A percentile compares a stretch with the other conserved stretches of the same genome.
Conservation (phyloP, 2,329 filamentous ascomycete genomes). For the Phoma herbarum region DNA sequence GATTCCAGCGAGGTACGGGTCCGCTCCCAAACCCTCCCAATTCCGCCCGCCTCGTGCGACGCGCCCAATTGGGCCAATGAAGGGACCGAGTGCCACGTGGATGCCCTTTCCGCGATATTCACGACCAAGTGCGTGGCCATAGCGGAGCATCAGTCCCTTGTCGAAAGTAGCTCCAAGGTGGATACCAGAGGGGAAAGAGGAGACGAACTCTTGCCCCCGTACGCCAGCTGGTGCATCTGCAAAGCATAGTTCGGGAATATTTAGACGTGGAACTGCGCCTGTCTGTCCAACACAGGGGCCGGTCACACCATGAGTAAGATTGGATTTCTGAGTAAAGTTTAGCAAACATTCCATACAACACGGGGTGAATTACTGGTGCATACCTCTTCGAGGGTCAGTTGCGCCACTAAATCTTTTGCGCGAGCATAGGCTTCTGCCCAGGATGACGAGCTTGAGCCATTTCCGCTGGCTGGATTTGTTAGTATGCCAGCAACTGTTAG, state of each 20-base stretch:
- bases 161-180: constrained; percentile 73
- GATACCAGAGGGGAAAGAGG: constrained; percentile 43
- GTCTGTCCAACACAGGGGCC: constrained; percentile 49
- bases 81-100: constrained; percentile 74
- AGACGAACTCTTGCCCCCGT: constrained; percentile 43
- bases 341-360: no score
- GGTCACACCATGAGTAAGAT: constrained; percentile 48
- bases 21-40: constrained; percentile 76
- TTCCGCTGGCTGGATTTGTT: constrained; percentile 32
- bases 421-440: constrained; percentile 46
- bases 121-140: constrained; percentile 72
- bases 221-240: constrained; percentile 51
- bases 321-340: constrained; percentile 43
- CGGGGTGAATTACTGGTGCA: no score
- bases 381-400: constrained; percentile 53
- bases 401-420: constrained; percentile 51
- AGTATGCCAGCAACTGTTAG: neutral
- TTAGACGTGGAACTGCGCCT: constrained; percentile 48
- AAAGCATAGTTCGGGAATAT: constrained; percentile 51
- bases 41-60: constrained; percentile 75
- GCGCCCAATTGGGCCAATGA: constrained; percentile 73
- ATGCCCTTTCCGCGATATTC: constrained; percentile 77
- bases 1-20: constrained; percentile 69
- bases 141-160: constrained; percentile 72
- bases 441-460: constrained; percentile 33